Base-by-base conservation (phyloP, 23 red algal species). In the Chondrus crispus region DNA sequence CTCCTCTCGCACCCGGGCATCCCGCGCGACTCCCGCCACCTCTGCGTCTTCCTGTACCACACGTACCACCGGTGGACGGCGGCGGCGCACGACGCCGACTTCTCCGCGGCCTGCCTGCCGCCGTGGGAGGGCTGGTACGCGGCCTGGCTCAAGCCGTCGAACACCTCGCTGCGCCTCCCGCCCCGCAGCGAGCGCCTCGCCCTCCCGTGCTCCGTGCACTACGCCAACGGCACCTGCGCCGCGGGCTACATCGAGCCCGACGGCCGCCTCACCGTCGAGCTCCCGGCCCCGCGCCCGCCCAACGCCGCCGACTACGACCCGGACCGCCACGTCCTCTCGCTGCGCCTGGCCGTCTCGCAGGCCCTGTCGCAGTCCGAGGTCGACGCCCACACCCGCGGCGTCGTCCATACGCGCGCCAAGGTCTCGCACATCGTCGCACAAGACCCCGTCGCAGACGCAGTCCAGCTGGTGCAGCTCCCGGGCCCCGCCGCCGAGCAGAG, bases 91-190 rank as follows among this genome's bases (percentile, higher is more conserved):
- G 9, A 11, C 50, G 20, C 10, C 16, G 24, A 33, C 51, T 82
- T 82, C 51, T 82, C 77, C 3, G 77, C 57, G 45, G 77, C 77
- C 4, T 60, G 77, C 51, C 41, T 82, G 77, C 77, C 77, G 3
- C 77, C 77, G 2, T 82, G 77, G 50, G 50, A 19, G 1, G 77
- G 77, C 20, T 82, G 77, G 77, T 82, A 82, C 45, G 77, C 77
- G 2, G 77, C 77, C 24, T 82, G 77, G 77, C 18, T 82, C 20
- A 54, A 82, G 20, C 77, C 77, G 7, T 54, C 26, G 18, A 40
- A 47, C 6, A 58, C 62, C n/a, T 43, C 24, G n/a, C 24, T 49
- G n/a, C 20, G 51, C 36, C 22, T 49, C 18, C 77, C 50, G 11
- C 1, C 35, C 9, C 42, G 77, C 51, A 82, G 77, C 26, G 77